A percentile compares a stretch with the other conserved stretches of the same genome.
phyloP scores from a whole-genome alignment of 139 green algal genomes.

The Asterochloris sp. region DNA sequence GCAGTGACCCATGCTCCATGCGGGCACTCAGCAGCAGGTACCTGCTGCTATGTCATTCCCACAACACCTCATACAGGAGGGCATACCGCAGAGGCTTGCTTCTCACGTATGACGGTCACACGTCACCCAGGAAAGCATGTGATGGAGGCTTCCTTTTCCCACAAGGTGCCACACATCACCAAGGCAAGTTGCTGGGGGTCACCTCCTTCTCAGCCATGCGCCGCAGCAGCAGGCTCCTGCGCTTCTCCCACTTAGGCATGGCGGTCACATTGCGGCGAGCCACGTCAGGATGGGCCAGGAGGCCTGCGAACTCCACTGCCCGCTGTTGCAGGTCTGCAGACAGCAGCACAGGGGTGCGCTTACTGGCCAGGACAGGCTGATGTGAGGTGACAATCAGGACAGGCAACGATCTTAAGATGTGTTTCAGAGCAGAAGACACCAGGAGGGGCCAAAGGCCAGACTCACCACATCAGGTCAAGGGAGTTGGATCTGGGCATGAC shows the following conservation, averaged over 20 bases:
- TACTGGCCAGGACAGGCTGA: no score
- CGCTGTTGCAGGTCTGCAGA: slow-evolving; percentile 90
- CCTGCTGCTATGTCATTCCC: no score
- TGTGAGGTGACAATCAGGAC: no score
- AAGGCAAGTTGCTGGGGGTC: neutral
- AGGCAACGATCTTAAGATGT: no score
- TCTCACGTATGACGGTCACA: neutral
- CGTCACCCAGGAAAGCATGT: neutral
- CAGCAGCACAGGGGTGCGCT: slow-evolving; percentile 38
- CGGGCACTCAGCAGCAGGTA: no score
- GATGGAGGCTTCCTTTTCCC: neutral
- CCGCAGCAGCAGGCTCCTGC: slow-evolving; percentile 67
- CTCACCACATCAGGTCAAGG: no score
- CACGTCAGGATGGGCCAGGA: slow-evolving; percentile 33
- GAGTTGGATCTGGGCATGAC: no score
- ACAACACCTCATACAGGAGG: neutral
- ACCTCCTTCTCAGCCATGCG: slow-evolving; percentile 58
- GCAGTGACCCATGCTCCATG: no score
- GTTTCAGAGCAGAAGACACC: no score
- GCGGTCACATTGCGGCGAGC: slow-evolving; percentile 61
- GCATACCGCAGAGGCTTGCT: neutral
- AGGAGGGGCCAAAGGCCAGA: neutral
- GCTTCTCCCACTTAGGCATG: slow-evolving; percentile 78
- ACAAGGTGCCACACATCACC: neutral
- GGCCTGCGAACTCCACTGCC: slow-evolving; percentile 82